Conservation (phyloP, 306 rosid genomes). For the Ormosia semicastrata region DNA sequence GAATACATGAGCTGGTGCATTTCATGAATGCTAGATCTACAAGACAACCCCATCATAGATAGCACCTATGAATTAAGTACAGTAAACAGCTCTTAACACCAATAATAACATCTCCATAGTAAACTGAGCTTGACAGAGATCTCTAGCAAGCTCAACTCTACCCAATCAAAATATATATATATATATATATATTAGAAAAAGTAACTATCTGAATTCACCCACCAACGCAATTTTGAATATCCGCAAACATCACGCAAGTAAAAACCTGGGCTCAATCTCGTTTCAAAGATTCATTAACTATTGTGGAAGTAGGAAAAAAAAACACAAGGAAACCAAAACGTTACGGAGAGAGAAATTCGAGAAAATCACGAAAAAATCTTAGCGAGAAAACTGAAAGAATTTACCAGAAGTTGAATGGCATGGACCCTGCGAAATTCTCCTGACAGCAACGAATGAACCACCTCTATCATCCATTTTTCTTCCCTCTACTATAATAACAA, state of each 20-base stretch:
- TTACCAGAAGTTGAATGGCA: conserved; percentile 87
- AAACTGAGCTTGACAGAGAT: conserved; percentile 29
- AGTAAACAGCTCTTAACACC: neutral
- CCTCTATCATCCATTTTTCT: conserved; percentile 84
- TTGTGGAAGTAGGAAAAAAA: conserved; percentile 9
- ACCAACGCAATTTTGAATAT: conserved; percentile 61
- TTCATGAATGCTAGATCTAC: conserved; percentile 39
- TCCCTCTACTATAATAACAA: conserved; percentile 9
- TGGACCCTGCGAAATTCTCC: conserved; percentile 95
- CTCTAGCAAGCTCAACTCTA: conserved; percentile 14
- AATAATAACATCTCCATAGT: too few species aligned
- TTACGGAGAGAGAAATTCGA: neutral
- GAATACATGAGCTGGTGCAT: neutral
- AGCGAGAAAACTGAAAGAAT: neutral
- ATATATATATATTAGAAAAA: too few species aligned
- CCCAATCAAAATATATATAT: too few species aligned
- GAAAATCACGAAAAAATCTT: conserved; percentile 12
- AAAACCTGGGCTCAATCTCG: conserved; percentile 40
- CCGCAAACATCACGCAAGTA: conserved; percentile 53
- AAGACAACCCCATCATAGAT: too few species aligned
- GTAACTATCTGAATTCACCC: conserved; percentile 27
- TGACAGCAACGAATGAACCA: conserved; percentile 92
- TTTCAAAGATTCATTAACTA: conserved; percentile 38
- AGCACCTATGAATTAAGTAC: too few species aligned
- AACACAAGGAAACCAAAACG: neutral